Percentiles rank a stretch among this genome's conserved stretches.
Conservation (phyloP, 495 filamentous ascomycete species). For the Neurospora cerealis region DNA sequence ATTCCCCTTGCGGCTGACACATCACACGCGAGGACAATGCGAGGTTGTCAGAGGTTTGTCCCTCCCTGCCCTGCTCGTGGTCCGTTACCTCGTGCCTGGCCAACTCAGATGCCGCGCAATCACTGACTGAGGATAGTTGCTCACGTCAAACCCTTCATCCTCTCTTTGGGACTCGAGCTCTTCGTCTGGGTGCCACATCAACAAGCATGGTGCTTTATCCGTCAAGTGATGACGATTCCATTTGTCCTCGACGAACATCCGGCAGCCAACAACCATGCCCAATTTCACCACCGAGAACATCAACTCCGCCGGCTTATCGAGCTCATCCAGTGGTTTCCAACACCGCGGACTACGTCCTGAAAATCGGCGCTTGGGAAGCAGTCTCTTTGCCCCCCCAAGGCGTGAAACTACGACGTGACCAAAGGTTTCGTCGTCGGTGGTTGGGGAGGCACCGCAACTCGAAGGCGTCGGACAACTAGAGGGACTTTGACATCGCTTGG, state of each 20-base stretch:
- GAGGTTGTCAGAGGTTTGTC: background rate
- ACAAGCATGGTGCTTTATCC: background rate
- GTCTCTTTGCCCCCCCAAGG: background rate
- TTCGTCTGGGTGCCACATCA: background rate
- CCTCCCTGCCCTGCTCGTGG: background rate
- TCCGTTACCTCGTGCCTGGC: slow-evolving; percentile 2
- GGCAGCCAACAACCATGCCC: background rate
- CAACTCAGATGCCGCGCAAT: slow-evolving; percentile 5
- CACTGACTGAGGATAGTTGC: background rate
- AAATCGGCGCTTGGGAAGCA: background rate
- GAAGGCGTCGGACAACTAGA: background rate
- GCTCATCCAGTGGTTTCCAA: background rate
- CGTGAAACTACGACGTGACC: background rate
- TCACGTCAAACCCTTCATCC: background rate
- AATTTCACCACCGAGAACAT: background rate
- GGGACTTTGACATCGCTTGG: background rate
- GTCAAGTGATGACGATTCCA: background rate
- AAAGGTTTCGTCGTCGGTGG: background rate
- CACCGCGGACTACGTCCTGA: background rate
- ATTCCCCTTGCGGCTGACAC: background rate
- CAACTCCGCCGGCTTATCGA: background rate
- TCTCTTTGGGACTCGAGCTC: background rate
- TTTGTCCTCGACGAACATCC: background rate
- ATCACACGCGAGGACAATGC: background rate
- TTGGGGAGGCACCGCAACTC: background rate